These are phyloP conservation scores for Emericellopsis cladophorae DNA, from an alignment of 2,329 filamentous ascomycete genomes.

Conservation along the genomic window DNA sequence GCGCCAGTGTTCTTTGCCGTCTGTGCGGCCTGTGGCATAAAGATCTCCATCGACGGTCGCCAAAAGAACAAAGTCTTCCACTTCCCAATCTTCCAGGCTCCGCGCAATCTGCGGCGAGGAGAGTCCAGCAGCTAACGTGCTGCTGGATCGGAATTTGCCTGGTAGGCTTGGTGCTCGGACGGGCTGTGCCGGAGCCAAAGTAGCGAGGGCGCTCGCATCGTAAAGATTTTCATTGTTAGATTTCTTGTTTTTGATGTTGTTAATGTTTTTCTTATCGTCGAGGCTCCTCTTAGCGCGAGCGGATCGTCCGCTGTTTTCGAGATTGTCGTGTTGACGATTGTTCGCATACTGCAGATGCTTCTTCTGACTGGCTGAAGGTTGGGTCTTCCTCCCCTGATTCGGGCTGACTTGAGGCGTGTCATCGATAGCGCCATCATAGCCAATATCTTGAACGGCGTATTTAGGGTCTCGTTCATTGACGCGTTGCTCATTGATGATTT, in stretches of 20 bases:
- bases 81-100: constrained; percentile 98
- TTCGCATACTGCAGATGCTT: constrained; percentile 7
- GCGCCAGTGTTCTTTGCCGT: constrained; percentile 75
- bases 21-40: constrained; percentile 80
- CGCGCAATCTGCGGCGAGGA: constrained; percentile 86
- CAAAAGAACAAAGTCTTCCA: constrained; percentile 99
- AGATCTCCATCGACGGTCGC: constrained; percentile 98
- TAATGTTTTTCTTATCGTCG: constrained; percentile 15
- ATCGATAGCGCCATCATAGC: constrained; percentile 10
- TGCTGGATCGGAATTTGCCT: constrained; percentile 43
- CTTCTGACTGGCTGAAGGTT: constrained; percentile 11
- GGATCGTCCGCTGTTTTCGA: constrained; percentile 3
- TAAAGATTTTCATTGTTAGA: constrained; percentile 22
- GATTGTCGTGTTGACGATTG: constrained; percentile 5
- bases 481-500: background rate
- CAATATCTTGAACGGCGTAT: background rate
- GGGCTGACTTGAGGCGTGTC: constrained; percentile 12
- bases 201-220: constrained; percentile 92
- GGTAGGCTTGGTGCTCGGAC: constrained; percentile 81
- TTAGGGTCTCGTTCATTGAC: background rate
- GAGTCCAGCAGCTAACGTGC: constrained; percentile 49
- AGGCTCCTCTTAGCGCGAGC: constrained; percentile 1
- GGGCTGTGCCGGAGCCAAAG: constrained; percentile 91
- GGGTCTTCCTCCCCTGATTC: constrained; percentile 6
- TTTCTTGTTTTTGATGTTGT: constrained; percentile 18